Evolutionary conservation across 2,329 filamentous ascomycete species (phyloP).

Genomic region (Exophiala oligosperma): DNA sequence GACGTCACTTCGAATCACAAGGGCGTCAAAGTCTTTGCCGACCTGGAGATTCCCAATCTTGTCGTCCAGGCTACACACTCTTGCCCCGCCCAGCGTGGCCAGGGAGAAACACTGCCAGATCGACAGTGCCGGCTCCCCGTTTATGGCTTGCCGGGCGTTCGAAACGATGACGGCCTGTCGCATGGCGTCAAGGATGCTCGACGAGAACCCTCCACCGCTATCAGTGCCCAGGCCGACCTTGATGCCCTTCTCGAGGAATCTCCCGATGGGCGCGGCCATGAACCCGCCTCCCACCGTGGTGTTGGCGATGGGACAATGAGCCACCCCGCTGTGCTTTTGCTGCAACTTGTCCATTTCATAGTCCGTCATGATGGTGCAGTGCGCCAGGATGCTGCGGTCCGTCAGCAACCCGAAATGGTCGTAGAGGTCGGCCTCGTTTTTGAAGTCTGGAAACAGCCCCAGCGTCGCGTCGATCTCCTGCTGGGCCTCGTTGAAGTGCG

Average conservation of each 20-base stretch:
- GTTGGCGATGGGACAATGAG: conserved; percentile 63
- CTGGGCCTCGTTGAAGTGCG: conserved; percentile 63
- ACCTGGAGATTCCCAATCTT: conserved; percentile 35
- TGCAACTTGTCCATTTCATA: conserved; percentile 52
- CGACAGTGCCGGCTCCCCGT: conserved; percentile 46
- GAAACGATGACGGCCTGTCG: conserved; percentile 54
- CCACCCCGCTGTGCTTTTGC: conserved; percentile 53
- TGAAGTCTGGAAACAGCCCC: conserved; percentile 54
- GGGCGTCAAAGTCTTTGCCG: conserved; percentile 37
- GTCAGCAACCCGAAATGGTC: conserved; percentile 53
- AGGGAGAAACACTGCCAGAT: conserved; percentile 59
- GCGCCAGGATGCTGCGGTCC: conserved; percentile 57
- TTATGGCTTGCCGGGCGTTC: conserved; percentile 30
- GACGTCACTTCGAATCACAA: conserved; percentile 21
- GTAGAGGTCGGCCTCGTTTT: conserved; percentile 60
- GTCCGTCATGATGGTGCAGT: conserved; percentile 60
- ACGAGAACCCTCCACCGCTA: conserved; percentile 59
- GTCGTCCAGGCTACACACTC: conserved; percentile 56
- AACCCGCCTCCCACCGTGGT: conserved; percentile 59
- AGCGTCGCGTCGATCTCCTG: conserved; percentile 56
- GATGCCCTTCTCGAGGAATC: conserved; percentile 54
- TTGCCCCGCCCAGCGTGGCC: conserved; percentile 62
- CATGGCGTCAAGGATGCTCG: conserved; percentile 59
- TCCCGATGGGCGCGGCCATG: conserved; percentile 57
- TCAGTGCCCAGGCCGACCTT: conserved; percentile 64